Evolutionary conservation across 1,284 basidiomycete genomes (phyloP), one percentile per base, ranked within the genome.

Genomic region (Trametes hirsuta): DNA sequence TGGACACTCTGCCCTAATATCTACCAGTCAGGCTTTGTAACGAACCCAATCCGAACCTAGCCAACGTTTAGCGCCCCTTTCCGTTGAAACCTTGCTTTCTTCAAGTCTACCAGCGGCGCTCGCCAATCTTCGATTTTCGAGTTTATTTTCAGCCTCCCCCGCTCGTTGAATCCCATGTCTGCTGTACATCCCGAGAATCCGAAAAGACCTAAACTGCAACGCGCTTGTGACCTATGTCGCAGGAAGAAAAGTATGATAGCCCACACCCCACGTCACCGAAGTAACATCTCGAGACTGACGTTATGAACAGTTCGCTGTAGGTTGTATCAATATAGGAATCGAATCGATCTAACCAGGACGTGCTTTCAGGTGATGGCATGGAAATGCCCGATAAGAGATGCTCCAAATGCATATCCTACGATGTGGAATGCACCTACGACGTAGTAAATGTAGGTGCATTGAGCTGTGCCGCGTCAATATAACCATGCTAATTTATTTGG

Each of bases 391-490:
- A 81, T n/a, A 86, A 85, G 60, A 77, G 79, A 53, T 95, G 93
- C 70, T 88, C 91, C 0, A 93, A 92, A 70, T 95, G 93, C 71
- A 77, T 84, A 14, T 81, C 89, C 3, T 90, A 87, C 67, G 85
- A 79, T 57, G 80, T 85, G n/a, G 86, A 90, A 1, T 94, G 92
- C 75, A 92, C 89, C 0, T 94, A 93, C 47, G 87, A 90, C 67
- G 82, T 83, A 2, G 84, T 87, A 37, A 88, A 88, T 80, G 88
- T 89, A 61, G 44, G 79, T 74, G 24, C 3, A 34, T 36, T 39
- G 6, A 24, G 11, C 25, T 8, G 11, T 11, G 24, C 4, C 6
- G 18, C 5, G 34, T 22, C 2, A 39, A 3, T 4, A 14, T 18
- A 18, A 18, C 18, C 18, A 18, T 36, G 1, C 10, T 15, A 9